Evolutionary conservation across 2,329 filamentous ascomycete species (phyloP).

Genomic region (Ophiocordyceps camponoti-saundersi): DNA sequence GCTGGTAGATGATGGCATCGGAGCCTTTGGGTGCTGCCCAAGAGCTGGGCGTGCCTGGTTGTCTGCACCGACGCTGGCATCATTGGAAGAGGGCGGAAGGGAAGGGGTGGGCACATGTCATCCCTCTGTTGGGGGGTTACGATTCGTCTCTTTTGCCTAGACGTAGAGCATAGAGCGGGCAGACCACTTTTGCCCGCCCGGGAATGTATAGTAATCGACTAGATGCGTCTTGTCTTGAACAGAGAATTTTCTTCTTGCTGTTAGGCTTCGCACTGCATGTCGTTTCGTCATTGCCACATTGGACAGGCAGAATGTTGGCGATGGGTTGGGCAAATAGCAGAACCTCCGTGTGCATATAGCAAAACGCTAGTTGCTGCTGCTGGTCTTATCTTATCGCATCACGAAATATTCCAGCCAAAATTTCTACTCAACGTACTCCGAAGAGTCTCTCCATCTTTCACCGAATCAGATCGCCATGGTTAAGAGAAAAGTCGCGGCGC

Average conservation of each 20-base stretch:
- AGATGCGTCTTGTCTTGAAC: conserved; percentile 5
- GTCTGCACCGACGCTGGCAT: conserved; percentile 1
- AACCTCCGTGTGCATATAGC: neutral
- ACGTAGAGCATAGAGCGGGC: conserved; percentile 8
- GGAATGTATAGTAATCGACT: conserved; percentile 15
- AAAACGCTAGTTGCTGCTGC: too few relatives aligned
- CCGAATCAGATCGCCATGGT: conserved; percentile 37
- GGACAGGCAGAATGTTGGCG: neutral
- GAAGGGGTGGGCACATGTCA: neutral
- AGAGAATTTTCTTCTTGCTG: neutral
- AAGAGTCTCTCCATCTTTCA: neutral
- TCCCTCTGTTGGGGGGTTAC: neutral
- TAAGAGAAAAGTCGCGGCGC: conserved; percentile 77
- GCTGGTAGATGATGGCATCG: neutral
- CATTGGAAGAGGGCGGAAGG: neutral
- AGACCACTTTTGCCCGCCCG: conserved; percentile 6
- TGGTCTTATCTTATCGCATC: conserved; percentile 1
- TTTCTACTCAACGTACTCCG: too few relatives aligned
- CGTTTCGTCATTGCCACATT: too few relatives aligned
- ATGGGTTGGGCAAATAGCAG: neutral
- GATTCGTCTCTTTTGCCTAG: conserved; percentile 5
- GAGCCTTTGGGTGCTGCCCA: conserved; percentile 2
- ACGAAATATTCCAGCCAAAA: neutral
- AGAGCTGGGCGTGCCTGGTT: conserved; percentile 5
- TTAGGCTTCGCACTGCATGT: neutral